Conservation (phyloP, 306 rosid species). For the Senna tora region DNA sequence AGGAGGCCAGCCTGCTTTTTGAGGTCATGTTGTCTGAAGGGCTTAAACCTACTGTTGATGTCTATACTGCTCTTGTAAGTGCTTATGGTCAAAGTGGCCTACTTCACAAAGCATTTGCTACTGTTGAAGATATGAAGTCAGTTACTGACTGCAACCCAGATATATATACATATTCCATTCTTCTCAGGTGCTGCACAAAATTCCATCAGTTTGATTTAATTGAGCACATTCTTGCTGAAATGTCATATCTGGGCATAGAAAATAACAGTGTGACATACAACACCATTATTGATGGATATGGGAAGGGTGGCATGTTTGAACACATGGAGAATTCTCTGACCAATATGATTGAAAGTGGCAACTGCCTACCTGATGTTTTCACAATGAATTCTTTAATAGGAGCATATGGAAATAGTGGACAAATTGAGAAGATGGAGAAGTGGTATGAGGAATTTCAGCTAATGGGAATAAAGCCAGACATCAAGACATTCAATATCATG, state of each 20-base stretch:
- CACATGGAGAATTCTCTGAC: constrained; percentile 68
- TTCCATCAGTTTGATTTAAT: constrained; percentile 64
- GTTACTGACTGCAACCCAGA: constrained; percentile 72
- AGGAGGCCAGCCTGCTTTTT: constrained; percentile 69
- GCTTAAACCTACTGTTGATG: constrained; percentile 77
- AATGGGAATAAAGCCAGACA: constrained; percentile 77
- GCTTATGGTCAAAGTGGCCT: constrained; percentile 78
- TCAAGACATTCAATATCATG: constrained; percentile 81
- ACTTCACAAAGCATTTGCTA: constrained; percentile 66
- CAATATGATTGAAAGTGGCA: constrained; percentile 81
- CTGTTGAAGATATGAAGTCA: constrained; percentile 81
- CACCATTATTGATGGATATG: constrained; percentile 78
- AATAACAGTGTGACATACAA: constrained; percentile 73
- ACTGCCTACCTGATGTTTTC: constrained; percentile 77
- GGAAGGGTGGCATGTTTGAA: constrained; percentile 80
- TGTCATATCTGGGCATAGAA: constrained; percentile 70
- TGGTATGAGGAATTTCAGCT: constrained; percentile 90
- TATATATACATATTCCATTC: constrained; percentile 71
- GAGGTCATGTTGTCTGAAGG: constrained; percentile 82
- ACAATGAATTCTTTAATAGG: constrained; percentile 74
- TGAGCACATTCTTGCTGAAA: constrained; percentile 58
- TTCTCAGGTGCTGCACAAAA: constrained; percentile 67
- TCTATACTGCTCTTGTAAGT: constrained; percentile 83
- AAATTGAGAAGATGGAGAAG: constrained; percentile 83
- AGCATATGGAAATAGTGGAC: constrained; percentile 67